Conservation (phyloP, 116 monocot genomes). For the Cymodocea nodosa region DNA sequence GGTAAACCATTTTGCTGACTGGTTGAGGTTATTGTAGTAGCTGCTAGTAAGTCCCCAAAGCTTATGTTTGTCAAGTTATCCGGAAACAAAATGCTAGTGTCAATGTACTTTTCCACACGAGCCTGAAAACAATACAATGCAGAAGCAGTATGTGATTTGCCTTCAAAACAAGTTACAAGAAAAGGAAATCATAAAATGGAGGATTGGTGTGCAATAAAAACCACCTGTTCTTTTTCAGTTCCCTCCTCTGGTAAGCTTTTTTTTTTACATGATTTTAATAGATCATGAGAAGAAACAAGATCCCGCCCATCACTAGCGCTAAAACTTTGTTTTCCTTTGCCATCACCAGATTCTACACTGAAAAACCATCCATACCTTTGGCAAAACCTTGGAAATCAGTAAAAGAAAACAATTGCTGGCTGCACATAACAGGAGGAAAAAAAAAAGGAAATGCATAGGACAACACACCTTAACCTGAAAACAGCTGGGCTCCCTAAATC, state of each 20-base stretch:
- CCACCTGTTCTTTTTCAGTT: conserved; percentile 3
- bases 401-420: background rate
- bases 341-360: conserved; percentile 2
- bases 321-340: conserved; percentile 1
- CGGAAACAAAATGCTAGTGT: conserved; percentile 22
- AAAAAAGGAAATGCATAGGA: background rate
- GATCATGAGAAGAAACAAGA: background rate
- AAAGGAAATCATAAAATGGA: background rate
- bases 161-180: background rate
- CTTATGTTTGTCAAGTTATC: conserved; percentile 51
- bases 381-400: background rate
- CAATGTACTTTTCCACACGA: conserved; percentile 12
- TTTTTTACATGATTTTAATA: background rate
- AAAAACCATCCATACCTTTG: conserved; percentile 66
- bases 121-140: conserved; percentile 24
- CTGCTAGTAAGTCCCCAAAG: conserved; percentile 44
- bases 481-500: conserved; percentile 41
- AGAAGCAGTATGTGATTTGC: background rate
- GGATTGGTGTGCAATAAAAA: background rate
- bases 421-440: background rate
- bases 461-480: conserved; percentile 62
- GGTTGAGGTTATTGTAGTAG: conserved; percentile 18
- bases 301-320: background rate
- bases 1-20: conserved; percentile 6
- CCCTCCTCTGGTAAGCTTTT: background rate